Base-by-base conservation (phyloP, 768 basidiomycete genomes). In the Tephrocybe sp. region DNA sequence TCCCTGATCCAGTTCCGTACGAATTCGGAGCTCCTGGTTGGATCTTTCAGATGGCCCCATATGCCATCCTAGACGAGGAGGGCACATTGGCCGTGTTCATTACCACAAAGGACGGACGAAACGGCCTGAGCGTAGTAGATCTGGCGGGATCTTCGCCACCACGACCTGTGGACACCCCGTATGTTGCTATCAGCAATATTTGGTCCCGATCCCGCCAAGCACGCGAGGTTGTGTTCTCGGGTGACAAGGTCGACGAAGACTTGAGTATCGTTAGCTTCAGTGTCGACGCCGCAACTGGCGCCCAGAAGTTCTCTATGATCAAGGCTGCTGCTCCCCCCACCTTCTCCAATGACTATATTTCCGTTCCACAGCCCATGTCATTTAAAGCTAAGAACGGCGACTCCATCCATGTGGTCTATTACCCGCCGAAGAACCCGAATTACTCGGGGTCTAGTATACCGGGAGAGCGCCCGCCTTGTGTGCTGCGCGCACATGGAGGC, bases 401-500 rank as follows among this genome's bases (percentile, higher is more conserved):
- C 14, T 71, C 77, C 0, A 60, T 89, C 12, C 77, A 90, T 61
- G 79, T 82, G 17, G 71, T 89, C 21, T 88, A 77, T 60, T 88
- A 86, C 58, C 72, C 80, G 0, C 90, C 90, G 0, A 75, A 69
- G 44, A 90, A 90, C 59, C 83, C 85, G 0, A 62, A 69, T 0
- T 90, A 84, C 56, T 59, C 65, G 1, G 84, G 78, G 0, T 69
- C 75, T 3, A 78, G 65, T 37, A 60, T 74, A 6, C 55, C 58
- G 0, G 77, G 72, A 3, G 84, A 87, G 64, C 75, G 73, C 43
- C 90, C 90, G 0, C 90, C 90, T 8, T 83, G 81, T 49, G 72
- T 90, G 5, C 68, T 89, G 11, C 58, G 73, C 30, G 76, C 78
- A 4, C 90, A 92, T 53, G 90, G 90, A 0, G 90, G 90, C 0